Evolutionary conservation across 257 asterid species (phyloP).

Genomic region (Ajuga chamaepitys): DNA sequence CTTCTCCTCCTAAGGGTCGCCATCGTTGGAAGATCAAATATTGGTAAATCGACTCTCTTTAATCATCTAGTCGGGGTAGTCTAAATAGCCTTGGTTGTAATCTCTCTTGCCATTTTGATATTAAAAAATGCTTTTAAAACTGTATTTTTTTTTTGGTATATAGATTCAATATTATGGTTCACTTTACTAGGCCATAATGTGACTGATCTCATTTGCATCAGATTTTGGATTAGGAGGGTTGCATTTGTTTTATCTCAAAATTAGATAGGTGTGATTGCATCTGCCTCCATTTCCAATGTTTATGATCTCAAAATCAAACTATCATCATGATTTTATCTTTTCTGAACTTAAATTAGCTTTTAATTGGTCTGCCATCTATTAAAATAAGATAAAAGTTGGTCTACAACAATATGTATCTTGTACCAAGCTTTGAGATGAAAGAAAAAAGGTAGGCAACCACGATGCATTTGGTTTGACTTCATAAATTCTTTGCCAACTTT

Average conservation of each 20-base stretch:
- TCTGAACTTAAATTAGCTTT: background rate
- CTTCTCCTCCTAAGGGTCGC: constrained; percentile 91
- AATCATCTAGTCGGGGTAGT: constrained; percentile 97
- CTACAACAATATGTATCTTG: background rate
- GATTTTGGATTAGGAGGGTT: too few species aligned
- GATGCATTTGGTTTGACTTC: background rate
- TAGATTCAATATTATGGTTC: background rate
- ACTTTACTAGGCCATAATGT: too few species aligned
- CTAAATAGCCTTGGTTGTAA: background rate
- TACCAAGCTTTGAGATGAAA: background rate
- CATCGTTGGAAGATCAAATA: constrained; percentile 96
- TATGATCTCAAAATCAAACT: background rate
- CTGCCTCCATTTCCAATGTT: background rate
- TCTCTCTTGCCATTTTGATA: background rate
- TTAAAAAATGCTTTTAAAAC: background rate
- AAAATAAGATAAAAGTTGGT: background rate
- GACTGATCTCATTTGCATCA: too few species aligned
- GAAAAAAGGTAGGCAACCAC: background rate
- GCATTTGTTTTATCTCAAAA: too few species aligned
- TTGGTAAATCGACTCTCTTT: constrained; percentile 94
- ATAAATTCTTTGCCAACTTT: constrained; percentile 3
- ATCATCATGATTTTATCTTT: background rate
- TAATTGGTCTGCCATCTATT: background rate
- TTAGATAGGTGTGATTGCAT: background rate
- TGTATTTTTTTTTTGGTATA: background rate